Evolutionary conservation across 805 yeast species (phyloP).

Genomic region (Cyberlindnera xylosilytica): DNA sequence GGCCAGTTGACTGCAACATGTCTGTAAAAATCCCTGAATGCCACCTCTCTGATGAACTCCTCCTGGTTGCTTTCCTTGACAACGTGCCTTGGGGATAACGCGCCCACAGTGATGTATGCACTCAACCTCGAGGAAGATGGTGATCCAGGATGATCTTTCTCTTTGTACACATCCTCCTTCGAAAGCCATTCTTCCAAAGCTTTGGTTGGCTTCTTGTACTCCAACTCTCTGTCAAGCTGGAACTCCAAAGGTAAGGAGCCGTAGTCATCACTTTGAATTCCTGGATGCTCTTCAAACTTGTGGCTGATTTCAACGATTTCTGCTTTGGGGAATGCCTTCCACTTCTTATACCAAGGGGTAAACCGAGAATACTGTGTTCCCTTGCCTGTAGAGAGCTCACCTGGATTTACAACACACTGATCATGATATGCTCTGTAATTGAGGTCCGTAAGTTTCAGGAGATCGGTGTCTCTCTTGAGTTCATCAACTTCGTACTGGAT

Average conservation of each 20-base stretch:
- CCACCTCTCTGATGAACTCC: slow-evolving; percentile 50
- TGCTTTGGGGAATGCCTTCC: slow-evolving; percentile 28
- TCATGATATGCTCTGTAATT: slow-evolving; percentile 34
- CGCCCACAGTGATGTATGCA: slow-evolving; percentile 44
- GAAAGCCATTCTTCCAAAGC: slow-evolving; percentile 18
- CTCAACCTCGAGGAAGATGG: slow-evolving; percentile 40
- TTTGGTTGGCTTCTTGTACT: slow-evolving; percentile 20
- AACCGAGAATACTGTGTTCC: slow-evolving; percentile 45
- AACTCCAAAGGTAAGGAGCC: slow-evolving; percentile 26
- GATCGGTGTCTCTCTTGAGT: slow-evolving; percentile 29
- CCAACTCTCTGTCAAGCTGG: slow-evolving; percentile 12
- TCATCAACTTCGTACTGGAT: slow-evolving; percentile 37
- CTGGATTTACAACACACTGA: slow-evolving; percentile 41
- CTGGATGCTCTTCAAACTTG: slow-evolving; percentile 11
- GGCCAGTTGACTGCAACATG: slow-evolving; percentile 51
- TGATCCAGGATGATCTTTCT: slow-evolving; percentile 23
- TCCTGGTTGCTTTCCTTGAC: slow-evolving; percentile 33
- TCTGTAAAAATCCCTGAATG: slow-evolving; percentile 57
- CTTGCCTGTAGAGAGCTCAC: slow-evolving; percentile 36
- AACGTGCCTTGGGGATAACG: slow-evolving; percentile 41
- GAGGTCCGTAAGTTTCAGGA: slow-evolving; percentile 15
- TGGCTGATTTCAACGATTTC: slow-evolving; percentile 1
- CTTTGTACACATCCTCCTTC: slow-evolving; percentile 11
- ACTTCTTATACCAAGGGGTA: slow-evolving; percentile 46
- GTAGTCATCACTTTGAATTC: too few species aligned